Base-by-base conservation (phyloP, 2,329 filamentous ascomycete genomes). In the Fusarium sp. region DNA sequence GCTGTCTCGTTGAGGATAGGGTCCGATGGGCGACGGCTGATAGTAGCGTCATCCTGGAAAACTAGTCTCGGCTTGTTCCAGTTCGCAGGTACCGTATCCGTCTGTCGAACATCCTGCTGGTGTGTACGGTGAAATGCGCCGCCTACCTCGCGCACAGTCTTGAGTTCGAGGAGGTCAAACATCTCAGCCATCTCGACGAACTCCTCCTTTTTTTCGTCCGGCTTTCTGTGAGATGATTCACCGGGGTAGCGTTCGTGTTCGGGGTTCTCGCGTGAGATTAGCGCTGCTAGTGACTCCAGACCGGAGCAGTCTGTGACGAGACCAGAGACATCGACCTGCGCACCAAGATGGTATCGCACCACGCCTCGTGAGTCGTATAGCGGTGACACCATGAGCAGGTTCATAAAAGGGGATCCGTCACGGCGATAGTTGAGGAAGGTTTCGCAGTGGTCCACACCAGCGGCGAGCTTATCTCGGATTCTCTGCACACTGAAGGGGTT, bases 371-470 rank as follows among this genome's bases (percentile, higher is more conserved):
- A 90, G 72, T 93, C 91, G 67, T 88, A 86, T 0, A 93, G 79
- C 0, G 90, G 91, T 2, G 90, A 88, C n/a, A 87, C 85, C 88
- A 92, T 92, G 23, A 93, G 82, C 4, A 94, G 82, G 64, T 93
- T 94, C 84, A 93, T 90, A 73, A 93, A 93, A 0, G 90, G 90
- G 1, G 89, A 91, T 0, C 91, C 91, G 70, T 93, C 91, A n/a
- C 90, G 87, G 32, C 90, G 86, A 72, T 92, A 94, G 76, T 94
- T 94, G 37, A 94, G 79, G 56, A 94, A 88, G 0, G 92, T 87
- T 71, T 94, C 92, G 54, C 85, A 91, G 67, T 90, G 87, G 71
- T 94, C 91, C 68, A 87, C 84, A n/a, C 90, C 89, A 2, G 83
- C 85, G 9, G 82, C 76, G 13, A 91, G 78, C 27, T 88, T 88